Evolutionary conservation across 1,284 basidiomycete species (phyloP), one percentile per base, ranked within the genome.

Genomic region (Gastroboletus turbinatus): DNA sequence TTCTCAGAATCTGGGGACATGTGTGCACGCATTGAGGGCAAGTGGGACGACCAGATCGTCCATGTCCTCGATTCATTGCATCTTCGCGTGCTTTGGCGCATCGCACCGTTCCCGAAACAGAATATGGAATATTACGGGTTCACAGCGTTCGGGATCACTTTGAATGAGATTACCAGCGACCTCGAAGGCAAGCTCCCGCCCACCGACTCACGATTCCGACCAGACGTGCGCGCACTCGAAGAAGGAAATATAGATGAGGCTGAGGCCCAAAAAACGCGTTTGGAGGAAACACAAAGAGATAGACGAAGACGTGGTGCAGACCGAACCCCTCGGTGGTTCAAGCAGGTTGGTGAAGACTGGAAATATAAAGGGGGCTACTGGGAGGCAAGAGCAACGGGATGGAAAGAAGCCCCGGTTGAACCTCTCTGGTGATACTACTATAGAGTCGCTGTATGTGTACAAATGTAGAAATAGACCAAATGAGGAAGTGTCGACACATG

Each of bases 141-240:
- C 72, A 92, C 90, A 4, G 75, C 79, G 30, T 95, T 88, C 66
- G 86, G 86, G 9, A 85, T 92, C 58, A 87, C 88, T 17, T 76
- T 95, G 58, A 95, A 95, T 70, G 92, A 95, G 69, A 79, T 93
- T 39, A 87, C 88, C 5, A 74, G 75, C 43, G 88, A 93, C 66
- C 72, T 94, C 19, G 76, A 82, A 55, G 82, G 78, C 5, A 81
- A 81, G 58, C 71, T 96, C 7, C 90, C 94, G 1, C 83, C 85
- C 0, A 95, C 94, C 1, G 95, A 97, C 69, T 94, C 94, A 9
- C 82, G 95, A 32, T 77, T 84, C 56, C 82, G 94, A 35, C 91
- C 94, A 1, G 94, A 97, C 73, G 90, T 96, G 52, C 78, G 89
- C 30, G 91, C 92, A 5, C 77, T 96, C 44, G 95, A 97, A 71